A percentile compares a stretch with the other conserved stretches of the same genome.
Evolutionary conservation across 2,329 filamentous ascomycete genomes (phyloP).

Genomic region (Lachnellula suecica): DNA sequence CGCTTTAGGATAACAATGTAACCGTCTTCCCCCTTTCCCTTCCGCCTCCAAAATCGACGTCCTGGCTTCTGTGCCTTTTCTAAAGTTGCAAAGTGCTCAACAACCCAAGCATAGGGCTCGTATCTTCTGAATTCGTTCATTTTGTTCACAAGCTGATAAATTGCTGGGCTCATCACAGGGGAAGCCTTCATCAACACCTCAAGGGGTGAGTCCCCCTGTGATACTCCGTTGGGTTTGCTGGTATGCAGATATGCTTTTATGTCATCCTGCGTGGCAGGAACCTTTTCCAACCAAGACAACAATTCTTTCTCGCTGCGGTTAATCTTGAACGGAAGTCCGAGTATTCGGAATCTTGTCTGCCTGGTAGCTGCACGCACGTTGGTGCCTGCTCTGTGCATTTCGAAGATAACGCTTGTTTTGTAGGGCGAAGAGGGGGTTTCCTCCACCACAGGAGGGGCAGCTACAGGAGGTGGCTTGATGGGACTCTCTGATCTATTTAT

Average conservation of each 20-base stretch:
- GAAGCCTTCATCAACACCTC: constrained; percentile 2
- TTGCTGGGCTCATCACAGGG: constrained; percentile 1
- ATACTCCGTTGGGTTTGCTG: background rate
- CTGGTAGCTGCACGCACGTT: background rate
- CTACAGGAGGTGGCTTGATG: background rate
- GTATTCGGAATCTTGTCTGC: constrained; percentile 6
- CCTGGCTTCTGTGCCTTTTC: background rate
- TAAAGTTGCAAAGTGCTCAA: background rate
- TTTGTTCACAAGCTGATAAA: constrained; percentile 3
- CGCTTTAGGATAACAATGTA: no score
- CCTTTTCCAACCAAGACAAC: background rate
- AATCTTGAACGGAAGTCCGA: constrained; percentile 6
- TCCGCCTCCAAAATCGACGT: background rate
- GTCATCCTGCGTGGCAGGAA: constrained; percentile 6
- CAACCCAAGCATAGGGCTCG: background rate
- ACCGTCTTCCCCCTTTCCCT: no score
- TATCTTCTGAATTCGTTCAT: background rate
- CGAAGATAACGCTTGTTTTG: constrained; percentile 2
- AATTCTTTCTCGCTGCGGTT: constrained; percentile 1
- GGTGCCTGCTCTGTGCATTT: constrained; percentile 6
- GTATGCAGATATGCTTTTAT: constrained; percentile 3
- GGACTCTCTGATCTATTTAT: background rate
- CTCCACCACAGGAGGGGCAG: background rate
- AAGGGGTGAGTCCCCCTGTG: background rate
- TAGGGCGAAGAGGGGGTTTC: background rate